Percentiles rank a stretch among this genome's conserved stretches.
These are phyloP conservation scores for Linum tenue DNA, from an alignment of 345 rosid species.

Conservation along the genomic window DNA sequence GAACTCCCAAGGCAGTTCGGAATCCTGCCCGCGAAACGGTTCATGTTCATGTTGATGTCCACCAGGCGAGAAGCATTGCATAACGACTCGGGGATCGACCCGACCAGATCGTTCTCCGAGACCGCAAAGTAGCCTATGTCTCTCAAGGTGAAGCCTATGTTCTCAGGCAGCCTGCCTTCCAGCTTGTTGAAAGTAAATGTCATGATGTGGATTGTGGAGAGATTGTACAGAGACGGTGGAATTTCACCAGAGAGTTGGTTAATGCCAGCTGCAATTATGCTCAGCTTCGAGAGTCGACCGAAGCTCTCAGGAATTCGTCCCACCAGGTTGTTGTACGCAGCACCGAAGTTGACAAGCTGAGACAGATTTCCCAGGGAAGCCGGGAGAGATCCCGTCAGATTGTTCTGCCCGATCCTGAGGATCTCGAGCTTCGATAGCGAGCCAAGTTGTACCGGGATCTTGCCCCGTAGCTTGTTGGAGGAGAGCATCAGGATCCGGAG, in stretches of 20 bases:
- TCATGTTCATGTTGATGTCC: background rate
- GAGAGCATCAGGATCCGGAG: constrained; percentile 2
- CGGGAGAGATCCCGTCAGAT: constrained; percentile 6
- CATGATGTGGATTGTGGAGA: constrained; percentile 2
- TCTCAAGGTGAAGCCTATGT: background rate
- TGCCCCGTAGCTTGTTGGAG: constrained; percentile 1
- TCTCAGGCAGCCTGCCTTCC: constrained; percentile 8
- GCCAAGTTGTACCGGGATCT: constrained; percentile 11
- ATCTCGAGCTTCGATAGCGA: constrained; percentile 5
- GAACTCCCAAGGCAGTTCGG: constrained; percentile 14
- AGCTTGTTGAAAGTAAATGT: background rate
- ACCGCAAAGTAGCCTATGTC: constrained; percentile 4
- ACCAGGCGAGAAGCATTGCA: constrained; percentile 23
- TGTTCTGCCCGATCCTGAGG: constrained; percentile 1
- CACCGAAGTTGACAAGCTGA: background rate
- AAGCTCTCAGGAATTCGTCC: constrained; percentile 12
- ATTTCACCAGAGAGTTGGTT: constrained; percentile 5
- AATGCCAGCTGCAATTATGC: background rate
- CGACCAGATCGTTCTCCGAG: constrained; percentile 18
- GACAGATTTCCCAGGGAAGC: constrained; percentile 15
- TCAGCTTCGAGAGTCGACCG: background rate
- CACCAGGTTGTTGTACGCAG: background rate
- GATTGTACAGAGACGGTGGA: constrained; percentile 8
- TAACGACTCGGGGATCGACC: constrained; percentile 21
- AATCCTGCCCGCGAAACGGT: constrained; percentile 13